Evolutionary conservation across 192 early-diverging fungal genomes (phyloP), one percentile per base, ranked within the genome.

Genomic region (Linderina pennispora): DNA sequence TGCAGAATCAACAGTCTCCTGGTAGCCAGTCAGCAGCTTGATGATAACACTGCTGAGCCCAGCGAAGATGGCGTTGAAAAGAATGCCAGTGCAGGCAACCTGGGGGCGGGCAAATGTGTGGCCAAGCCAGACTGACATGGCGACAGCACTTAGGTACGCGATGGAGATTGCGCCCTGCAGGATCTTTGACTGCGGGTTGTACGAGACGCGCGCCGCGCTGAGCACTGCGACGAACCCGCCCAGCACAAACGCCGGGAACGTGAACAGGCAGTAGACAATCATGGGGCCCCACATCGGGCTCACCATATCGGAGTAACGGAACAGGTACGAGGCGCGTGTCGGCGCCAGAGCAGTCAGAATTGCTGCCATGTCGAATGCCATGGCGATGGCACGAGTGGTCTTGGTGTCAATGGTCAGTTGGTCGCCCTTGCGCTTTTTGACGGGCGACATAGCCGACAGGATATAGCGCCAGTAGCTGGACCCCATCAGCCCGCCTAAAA

Each of bases 211-310:
- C 1, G 61, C 64, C 24, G 66, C 72, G 7, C 60, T 53, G 23
- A 80, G 31, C 2, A 55, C 52, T 23, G 62, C 64, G 28, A 65
- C 56, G 25, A 80, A 75, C 8, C 76, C 83, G 16, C 75, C 44
- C 2, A 65, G 48, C 6, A 68, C 47, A 25, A 77, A 55, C 16
- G 76, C 71, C 4, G 79, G 77, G 44, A 76, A 77, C 16, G 75
- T 58, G 2, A 85, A 49, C 21, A 55, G 25, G 25, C 77, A 36
- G 17, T 85, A 81, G 9, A 77, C 79, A 39, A 79, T 13, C 11
- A 77, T 65, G 22, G 83, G 75, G 0, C 83, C 83, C 60, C 73
- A 65, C 50, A 62, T 45, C 5, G 83, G 80, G 9, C 83, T 81
- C 41, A 79, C 54, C 28, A 57, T n/a, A 3, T 59, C 66, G 4